Evolutionary conservation across 2,329 filamentous ascomycete genomes (phyloP), one percentile per base, ranked within the genome.

Genomic region (Colletotrichum limetticola): DNA sequence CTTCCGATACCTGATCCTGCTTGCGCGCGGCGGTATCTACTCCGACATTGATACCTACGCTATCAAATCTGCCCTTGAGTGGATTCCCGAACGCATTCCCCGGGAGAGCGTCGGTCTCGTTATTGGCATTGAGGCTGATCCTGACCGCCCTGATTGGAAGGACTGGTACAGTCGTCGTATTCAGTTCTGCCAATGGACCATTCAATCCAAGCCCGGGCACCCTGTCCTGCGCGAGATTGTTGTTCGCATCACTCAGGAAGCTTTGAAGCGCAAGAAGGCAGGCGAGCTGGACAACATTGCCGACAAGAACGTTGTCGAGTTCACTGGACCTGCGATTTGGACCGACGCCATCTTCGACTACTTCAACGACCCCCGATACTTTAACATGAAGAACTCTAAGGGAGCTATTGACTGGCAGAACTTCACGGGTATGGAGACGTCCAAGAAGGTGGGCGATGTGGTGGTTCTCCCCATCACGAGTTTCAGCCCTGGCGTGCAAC

Each of bases 131-230:
- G 97, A 99, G 85, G 97, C 97, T 5, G 97, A 99, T 80, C 95
- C 97, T 0, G 95, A 98, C 82, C 91, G 97, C 60, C 90, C 91
- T 4, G 97, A 99, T 82, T 99, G 97, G 97, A 89, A 91, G 46
- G 87, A 98, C 1, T 98, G 96, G 97, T 99, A 98, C 86, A 97
- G 95, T 75, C 93, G 97, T 72, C 91, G 96, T 75, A 95, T 99
- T 74, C 97, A 98, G 81, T 98, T 99, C 83, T 99, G 97, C 84
- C 97, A 99, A 82, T 99, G 97, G 97, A 99, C 97, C 1, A 98
- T 99, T 75, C 96, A 98, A 83, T 87, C 94, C 70, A 99, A 99
- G 83, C 93, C 96, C 0, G 97, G 97, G 12, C 97, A 99, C 81
- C 97, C 97, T 0, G 91, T 98, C 14, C 88, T 99, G 71, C 91